Evolutionary conservation across 139 green algal genomes (phyloP).

Genomic region (Eudorina sp.): DNA sequence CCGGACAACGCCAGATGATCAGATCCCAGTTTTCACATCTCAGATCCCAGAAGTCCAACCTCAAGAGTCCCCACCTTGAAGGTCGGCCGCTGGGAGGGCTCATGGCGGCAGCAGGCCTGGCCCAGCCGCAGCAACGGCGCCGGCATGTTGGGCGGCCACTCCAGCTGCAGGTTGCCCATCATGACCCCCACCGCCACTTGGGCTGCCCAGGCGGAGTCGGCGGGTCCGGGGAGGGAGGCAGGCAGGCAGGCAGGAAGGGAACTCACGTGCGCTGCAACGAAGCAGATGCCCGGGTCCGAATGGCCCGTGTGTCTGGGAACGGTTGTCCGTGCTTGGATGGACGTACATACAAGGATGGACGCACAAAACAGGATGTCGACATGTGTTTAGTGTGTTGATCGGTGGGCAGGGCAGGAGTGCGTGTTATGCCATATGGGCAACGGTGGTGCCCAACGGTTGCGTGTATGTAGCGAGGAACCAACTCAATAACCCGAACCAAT

Average conservation of each 20-base stretch:
- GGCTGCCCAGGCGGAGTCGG: not conserved
- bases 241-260: not conserved
- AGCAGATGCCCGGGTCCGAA: too few relatives aligned
- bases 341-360: not conserved
- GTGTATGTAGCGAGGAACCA: too few relatives aligned
- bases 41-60: not conserved
- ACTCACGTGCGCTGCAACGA: not conserved
- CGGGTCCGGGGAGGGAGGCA: not conserved
- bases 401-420: too few relatives aligned
- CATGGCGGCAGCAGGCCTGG: constrained; percentile 27
- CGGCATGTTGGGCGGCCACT: constrained; percentile 37
- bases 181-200: constrained; percentile 47
- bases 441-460: too few relatives aligned
- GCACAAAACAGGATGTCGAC: not conserved
- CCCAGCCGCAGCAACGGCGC: constrained; percentile 27
- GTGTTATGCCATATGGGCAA: too few relatives aligned
- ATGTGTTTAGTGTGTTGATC: not conserved
- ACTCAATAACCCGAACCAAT: too few relatives aligned
- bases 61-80: constrained; percentile 18
- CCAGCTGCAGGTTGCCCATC: constrained; percentile 24
- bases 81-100: constrained; percentile 16
- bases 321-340: too few relatives aligned
- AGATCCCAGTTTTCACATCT: not conserved
- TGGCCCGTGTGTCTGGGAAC: too few relatives aligned
- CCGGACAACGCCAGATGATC: not conserved